These are phyloP conservation scores for Cladosporium phlei DNA, from an alignment of 2,329 filamentous ascomycete genomes.

Conservation along the genomic window DNA sequence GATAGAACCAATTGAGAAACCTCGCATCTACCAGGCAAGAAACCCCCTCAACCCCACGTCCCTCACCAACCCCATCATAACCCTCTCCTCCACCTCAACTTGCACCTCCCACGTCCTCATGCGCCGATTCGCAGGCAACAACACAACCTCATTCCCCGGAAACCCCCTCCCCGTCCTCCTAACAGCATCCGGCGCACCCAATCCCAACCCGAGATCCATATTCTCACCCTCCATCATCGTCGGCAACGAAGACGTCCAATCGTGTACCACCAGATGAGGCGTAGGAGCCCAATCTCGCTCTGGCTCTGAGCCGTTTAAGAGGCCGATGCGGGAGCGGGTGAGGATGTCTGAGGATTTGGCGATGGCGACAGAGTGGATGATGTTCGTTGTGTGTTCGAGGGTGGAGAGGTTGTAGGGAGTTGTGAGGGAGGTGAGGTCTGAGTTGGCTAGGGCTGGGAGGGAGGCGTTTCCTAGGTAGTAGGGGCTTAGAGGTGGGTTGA, in stretches of 20 bases:
- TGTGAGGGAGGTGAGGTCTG: slow-evolving; percentile 11
- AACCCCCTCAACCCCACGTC: slow-evolving; percentile 12
- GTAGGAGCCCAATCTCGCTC: slow-evolving; percentile 6
- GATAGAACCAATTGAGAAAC: too few relatives aligned
- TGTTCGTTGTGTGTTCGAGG: slow-evolving; percentile 8
- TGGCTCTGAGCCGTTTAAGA: slow-evolving; percentile 16
- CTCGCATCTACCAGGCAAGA: too few relatives aligned
- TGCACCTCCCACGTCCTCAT: slow-evolving; percentile 21
- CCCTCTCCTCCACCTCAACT: slow-evolving; percentile 17
- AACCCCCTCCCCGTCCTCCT: slow-evolving; percentile 17
- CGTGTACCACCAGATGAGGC: slow-evolving; percentile 18
- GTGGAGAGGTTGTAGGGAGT: slow-evolving; percentile 17
- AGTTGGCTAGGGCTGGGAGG: slow-evolving; percentile 10
- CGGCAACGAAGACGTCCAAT: slow-evolving; percentile 19
- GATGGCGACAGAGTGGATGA: slow-evolving; percentile 2
- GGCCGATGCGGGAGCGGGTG: slow-evolving; percentile 17
- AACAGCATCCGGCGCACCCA: slow-evolving; percentile 18
- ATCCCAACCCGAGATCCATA: slow-evolving; percentile 17
- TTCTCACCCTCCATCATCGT: slow-evolving; percentile 9
- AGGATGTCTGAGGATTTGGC: slow-evolving; percentile 12
- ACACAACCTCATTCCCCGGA: slow-evolving; percentile 14
- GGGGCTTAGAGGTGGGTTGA: slow-evolving; percentile 8
- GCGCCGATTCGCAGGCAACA: slow-evolving; percentile 18
- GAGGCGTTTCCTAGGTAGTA: slow-evolving; percentile 17
- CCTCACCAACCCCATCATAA: slow-evolving; percentile 16